Base-by-base conservation (phyloP, 2,329 filamentous ascomycete genomes). In the Diaporthe velutina region DNA sequence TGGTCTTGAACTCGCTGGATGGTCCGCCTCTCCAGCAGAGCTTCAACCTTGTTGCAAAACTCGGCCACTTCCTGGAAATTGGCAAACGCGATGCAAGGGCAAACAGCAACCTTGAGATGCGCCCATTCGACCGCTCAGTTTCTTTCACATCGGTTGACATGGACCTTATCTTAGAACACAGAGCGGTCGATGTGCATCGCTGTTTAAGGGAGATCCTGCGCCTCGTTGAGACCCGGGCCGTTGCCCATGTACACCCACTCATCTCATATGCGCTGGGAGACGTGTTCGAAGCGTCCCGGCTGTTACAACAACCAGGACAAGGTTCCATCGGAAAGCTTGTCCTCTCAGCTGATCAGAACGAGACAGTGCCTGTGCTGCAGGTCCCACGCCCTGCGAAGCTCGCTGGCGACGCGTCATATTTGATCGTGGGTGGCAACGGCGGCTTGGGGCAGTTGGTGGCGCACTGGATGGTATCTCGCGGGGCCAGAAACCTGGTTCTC, bases 101-200 rank as follows among this genome's bases (percentile, higher is more conserved):
- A 42, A 82, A 84, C 45, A 79, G 77, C 19, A 74, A 77, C 8
- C 77, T 86, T 22, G 81, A 82, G 12, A 84, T 85, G 83, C 79
- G 4, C 2, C 42, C 54, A 8, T 74, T 74, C 33, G 25, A 35
- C 0, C 45, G 60, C 1, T 17, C n/a, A 3, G 35, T 71, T 75
- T 78, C 52, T 67, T 80, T 52, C 75, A 84, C 19, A 79, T 82
- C 17, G 83, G 83, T 81, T 48, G 77, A 6, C 80, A 79, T 2
- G 83, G 84, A 67, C 33, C 10, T 72, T 75, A n/a, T n/a, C n/a
- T n/a, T n/a, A n/a, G n/a, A n/a, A n/a, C n/a, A n/a, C n/a, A n/a
- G n/a, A n/a, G n/a, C n/a, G n/a, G n/a, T n/a, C n/a, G n/a, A n/a
- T n/a, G n/a, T n/a, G n/a, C n/a, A n/a, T n/a, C n/a, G n/a, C n/a